A percentile compares a stretch with the other conserved stretches of the same genome.
These are phyloP conservation scores for Tilletia indica DNA, from an alignment of 1,284 basidiomycete genomes.

Conservation along the genomic window DNA sequence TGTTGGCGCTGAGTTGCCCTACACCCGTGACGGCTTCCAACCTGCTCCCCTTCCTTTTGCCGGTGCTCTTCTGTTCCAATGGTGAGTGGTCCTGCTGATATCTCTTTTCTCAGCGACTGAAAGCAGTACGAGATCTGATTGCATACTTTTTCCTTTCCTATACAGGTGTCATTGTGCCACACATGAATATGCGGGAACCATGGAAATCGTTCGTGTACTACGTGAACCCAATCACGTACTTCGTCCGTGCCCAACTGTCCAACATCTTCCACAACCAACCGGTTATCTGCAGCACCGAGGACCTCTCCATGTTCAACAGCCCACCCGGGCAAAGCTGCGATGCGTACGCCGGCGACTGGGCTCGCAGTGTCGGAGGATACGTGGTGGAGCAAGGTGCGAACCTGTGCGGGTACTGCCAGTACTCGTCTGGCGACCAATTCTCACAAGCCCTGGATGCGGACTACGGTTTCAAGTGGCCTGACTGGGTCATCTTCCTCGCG, in stretches of 20 bases:
- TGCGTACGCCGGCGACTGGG: conserved; percentile 41
- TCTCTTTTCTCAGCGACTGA: not conserved
- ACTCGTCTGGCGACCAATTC: conserved; percentile 32
- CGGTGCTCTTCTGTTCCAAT: conserved; percentile 56
- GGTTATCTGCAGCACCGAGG: conserved; percentile 38
- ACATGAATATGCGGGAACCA: conserved; percentile 35
- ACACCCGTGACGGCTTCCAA: conserved; percentile 50
- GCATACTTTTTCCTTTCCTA: not conserved
- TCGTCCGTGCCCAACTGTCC: conserved; percentile 43
- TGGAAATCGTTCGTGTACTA: conserved; percentile 34
- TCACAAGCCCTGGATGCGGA: conserved; percentile 30
- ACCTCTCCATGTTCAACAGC: conserved; percentile 40
- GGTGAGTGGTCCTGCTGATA: conserved; percentile 24
- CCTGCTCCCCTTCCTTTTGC: conserved; percentile 50
- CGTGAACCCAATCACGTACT: conserved; percentile 44
- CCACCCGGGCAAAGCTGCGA: conserved; percentile 39
- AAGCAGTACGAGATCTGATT: no score
- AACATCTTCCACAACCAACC: conserved; percentile 40
- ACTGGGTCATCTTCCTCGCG: conserved; percentile 36
- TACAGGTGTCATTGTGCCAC: conserved; percentile 43
- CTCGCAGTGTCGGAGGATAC: conserved; percentile 29
- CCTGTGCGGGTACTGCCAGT: conserved; percentile 40
- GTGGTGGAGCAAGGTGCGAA: conserved; percentile 31
- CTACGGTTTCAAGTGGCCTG: conserved; percentile 41
- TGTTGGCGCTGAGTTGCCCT: conserved; percentile 46